Evolutionary conservation across 208 protist genomes (phyloP).

Genomic region (Lotmaria passim): DNA sequence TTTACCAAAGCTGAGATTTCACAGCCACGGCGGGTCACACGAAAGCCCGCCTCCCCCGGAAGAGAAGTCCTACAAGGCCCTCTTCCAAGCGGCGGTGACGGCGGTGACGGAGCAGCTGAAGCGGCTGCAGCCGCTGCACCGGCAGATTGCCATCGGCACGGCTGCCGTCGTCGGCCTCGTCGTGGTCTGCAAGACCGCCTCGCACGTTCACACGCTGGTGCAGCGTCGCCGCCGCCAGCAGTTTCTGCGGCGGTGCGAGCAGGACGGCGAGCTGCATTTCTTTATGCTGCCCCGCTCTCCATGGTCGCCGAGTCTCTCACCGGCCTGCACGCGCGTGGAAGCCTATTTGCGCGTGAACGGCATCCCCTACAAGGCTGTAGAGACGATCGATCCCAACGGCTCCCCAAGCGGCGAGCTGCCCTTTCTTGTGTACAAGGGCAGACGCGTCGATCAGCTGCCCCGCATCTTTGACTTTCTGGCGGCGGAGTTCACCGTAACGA

Average conservation of each 20-base stretch:
- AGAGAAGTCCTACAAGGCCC: not conserved
- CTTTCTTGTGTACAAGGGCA: conserved; percentile 49
- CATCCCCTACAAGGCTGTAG: conserved; percentile 59
- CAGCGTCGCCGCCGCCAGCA: conserved; percentile 34
- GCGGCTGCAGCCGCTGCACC: conserved; percentile 16
- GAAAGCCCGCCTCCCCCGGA: not conserved
- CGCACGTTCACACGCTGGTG: conserved; percentile 35
- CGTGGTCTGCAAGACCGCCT: conserved; percentile 32
- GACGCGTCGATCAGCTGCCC: conserved; percentile 28
- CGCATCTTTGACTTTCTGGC: conserved; percentile 56
- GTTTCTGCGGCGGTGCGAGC: conserved; percentile 32
- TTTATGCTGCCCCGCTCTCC: conserved; percentile 57
- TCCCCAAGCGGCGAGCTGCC: conserved; percentile 49
- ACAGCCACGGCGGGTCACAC: not conserved
- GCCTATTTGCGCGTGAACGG: conserved; percentile 57
- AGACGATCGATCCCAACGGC: conserved; percentile 39
- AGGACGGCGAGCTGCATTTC: conserved; percentile 42
- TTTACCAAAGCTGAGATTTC: not conserved
- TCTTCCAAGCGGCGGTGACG: not conserved
- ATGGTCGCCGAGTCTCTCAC: conserved; percentile 52
- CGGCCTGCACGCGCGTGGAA: conserved; percentile 58
- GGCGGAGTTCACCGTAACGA: conserved; percentile 36
- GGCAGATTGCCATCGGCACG: conserved; percentile 36
- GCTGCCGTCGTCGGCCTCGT: conserved; percentile 39
- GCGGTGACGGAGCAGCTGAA: not conserved